Evolutionary conservation across 2,329 filamentous ascomycete genomes (phyloP).

Genomic region (Phoma sp.): DNA sequence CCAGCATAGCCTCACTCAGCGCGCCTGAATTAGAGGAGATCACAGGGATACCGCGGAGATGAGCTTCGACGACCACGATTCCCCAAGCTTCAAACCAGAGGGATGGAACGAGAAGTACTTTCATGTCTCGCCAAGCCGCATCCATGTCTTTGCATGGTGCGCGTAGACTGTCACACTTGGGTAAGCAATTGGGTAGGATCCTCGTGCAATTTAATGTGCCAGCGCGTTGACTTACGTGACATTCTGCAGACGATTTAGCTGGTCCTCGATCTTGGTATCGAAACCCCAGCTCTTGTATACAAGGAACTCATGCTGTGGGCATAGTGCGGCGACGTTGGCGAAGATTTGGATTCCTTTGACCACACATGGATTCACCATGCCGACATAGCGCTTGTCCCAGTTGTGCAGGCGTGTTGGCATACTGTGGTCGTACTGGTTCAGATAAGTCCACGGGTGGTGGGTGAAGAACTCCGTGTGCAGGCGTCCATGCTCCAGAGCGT

Average conservation of each 20-base stretch:
- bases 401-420: neutral
- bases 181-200: neutral
- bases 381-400: neutral
- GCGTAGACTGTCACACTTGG: neutral
- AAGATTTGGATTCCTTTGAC: neutral
- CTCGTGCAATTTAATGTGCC: neutral
- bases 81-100: conserved; percentile 14
- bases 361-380: neutral
- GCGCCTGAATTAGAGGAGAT: conserved; percentile 6
- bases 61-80: conserved; percentile 8
- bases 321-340: neutral
- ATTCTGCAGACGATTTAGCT: neutral
- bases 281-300: conserved; percentile 12
- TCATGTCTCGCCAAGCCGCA: conserved; percentile 9
- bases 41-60: conserved; percentile 11
- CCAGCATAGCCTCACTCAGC: conserved; percentile 10
- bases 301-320: conserved; percentile 6
- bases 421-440: neutral
- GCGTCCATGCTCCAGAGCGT: conserved; percentile 3
- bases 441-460: neutral
- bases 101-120: conserved; percentile 8
- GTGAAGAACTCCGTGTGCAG: neutral
- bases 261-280: neutral
- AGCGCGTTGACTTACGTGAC: neutral
- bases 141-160: conserved; percentile 5